Conservation (phyloP, 202 grass and related monocot species). For the Carex arenaria region DNA sequence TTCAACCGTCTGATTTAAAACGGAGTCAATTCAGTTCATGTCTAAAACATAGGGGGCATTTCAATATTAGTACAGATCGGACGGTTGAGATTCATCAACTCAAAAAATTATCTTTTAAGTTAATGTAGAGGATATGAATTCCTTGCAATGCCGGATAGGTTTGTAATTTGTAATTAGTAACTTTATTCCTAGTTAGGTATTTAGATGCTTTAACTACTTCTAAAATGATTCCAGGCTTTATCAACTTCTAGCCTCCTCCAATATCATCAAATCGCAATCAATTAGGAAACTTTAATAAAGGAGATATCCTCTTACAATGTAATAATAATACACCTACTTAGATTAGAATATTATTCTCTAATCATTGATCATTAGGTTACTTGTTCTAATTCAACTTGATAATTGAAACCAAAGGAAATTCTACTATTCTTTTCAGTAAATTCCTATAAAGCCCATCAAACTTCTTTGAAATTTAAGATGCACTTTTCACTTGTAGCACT, state of each 20-base stretch:
- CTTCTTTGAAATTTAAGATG: not conserved
- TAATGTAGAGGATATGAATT: too few species aligned
- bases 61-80: too few species aligned
- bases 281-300: slow-evolving; percentile 15
- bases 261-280: not conserved
- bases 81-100: too few species aligned
- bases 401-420: slow-evolving; percentile 6
- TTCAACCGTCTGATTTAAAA: too few species aligned
- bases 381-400: slow-evolving; percentile 12
- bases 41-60: too few species aligned
- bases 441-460: not conserved
- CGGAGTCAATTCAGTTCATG: too few species aligned
- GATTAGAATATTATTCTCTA: slow-evolving; percentile 22
- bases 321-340: not conserved
- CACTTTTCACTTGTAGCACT: not conserved
- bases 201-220: not conserved
- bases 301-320: not conserved
- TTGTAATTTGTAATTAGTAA: not conserved
- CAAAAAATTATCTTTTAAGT: too few species aligned
- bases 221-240: not conserved
- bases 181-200: not conserved
- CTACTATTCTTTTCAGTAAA: not conserved
- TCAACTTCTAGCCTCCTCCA: not conserved
- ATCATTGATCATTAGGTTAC: slow-evolving; percentile 25
- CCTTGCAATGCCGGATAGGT: too few species aligned